A percentile compares a stretch with the other conserved stretches of the same genome.
These are phyloP conservation scores for Exsudoporus frostii DNA, from an alignment of 768 basidiomycete species.

Conservation along the genomic window DNA sequence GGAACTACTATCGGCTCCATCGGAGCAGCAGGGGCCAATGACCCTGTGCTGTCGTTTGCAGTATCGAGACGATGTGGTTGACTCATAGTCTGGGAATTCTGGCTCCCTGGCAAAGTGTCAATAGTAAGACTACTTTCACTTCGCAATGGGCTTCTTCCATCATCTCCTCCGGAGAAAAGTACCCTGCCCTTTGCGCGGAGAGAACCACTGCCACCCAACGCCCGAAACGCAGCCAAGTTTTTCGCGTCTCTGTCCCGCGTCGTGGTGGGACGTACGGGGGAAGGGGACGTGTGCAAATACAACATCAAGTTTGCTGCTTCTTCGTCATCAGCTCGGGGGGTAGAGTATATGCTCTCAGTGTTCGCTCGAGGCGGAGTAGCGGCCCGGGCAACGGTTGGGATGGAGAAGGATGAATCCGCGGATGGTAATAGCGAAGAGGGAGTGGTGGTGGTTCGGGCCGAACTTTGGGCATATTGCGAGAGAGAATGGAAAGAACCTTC, in stretches of 20 bases:
- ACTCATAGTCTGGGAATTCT: conserved; percentile 20
- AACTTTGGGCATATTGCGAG: conserved; percentile 66
- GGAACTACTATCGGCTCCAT: conserved; percentile 34
- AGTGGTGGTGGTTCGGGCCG: conserved; percentile 49
- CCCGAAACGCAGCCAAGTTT: conserved; percentile 56
- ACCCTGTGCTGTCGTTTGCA: conserved; percentile 11
- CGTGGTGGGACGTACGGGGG: conserved; percentile 62
- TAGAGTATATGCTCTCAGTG: conserved; percentile 38
- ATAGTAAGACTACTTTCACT: conserved; percentile 28
- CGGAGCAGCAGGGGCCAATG: conserved; percentile 25
- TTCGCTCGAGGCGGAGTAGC: conserved; percentile 36
- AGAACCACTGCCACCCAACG: conserved; percentile 44
- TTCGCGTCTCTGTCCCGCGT: conserved; percentile 44
- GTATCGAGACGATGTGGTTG: conserved; percentile 19
- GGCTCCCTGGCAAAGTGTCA: conserved; percentile 26
- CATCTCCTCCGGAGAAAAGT: conserved; percentile 53
- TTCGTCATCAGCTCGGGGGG: conserved; percentile 59
- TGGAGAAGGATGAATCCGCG: conserved; percentile 38
- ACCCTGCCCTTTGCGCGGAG: conserved; percentile 66
- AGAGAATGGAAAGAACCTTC: conserved; percentile 64
- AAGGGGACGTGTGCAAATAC: conserved; percentile 81
- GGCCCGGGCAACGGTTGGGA: conserved; percentile 23
- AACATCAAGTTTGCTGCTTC: conserved; percentile 88
- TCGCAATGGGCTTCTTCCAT: conserved; percentile 24
- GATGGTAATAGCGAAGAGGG: conserved; percentile 38